Percentiles rank a stretch among this genome's conserved stretches.
Conservation (phyloP, 2,329 filamentous ascomycete genomes). For the Leptographium radiaticola region DNA sequence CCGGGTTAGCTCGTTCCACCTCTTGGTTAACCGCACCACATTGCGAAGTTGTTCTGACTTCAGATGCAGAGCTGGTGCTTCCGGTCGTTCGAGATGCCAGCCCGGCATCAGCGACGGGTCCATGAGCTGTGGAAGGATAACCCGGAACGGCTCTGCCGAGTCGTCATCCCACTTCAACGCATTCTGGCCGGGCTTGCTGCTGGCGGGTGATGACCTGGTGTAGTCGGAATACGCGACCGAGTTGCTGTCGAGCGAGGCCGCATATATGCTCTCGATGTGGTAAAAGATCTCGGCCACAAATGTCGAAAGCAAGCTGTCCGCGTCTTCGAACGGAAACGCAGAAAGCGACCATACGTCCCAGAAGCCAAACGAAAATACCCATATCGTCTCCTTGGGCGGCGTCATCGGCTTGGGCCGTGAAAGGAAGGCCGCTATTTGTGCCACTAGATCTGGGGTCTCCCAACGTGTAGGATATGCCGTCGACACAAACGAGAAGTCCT, state of each 20-base stretch:
- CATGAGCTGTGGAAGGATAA: slow-evolving; percentile 38
- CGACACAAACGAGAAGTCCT: slow-evolving; percentile 29
- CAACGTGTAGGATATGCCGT: slow-evolving; percentile 28
- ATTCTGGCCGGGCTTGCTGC: slow-evolving; percentile 7
- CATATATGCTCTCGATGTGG: slow-evolving; percentile 33
- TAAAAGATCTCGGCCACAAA: slow-evolving; percentile 27
- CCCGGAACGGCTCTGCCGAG: slow-evolving; percentile 26
- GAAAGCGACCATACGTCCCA: slow-evolving; percentile 43
- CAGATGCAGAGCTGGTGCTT: slow-evolving; percentile 30
- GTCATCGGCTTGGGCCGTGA: slow-evolving; percentile 19
- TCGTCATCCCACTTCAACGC: slow-evolving; percentile 12
- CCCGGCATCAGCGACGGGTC: slow-evolving; percentile 42
- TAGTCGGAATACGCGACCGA: slow-evolving; percentile 33
- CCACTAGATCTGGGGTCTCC: slow-evolving; percentile 26
- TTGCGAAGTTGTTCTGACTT: slow-evolving; percentile 40
- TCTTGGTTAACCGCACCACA: slow-evolving; percentile 32
- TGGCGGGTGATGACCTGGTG: neutral
- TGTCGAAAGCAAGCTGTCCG: slow-evolving; percentile 23
- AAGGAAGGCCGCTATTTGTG: slow-evolving; percentile 34
- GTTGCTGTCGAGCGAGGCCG: slow-evolving; percentile 24
- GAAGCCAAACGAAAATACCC: slow-evolving; percentile 38
- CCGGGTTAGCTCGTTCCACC: slow-evolving; percentile 36
- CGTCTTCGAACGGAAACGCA: slow-evolving; percentile 27
- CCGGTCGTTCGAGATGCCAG: slow-evolving; percentile 30
- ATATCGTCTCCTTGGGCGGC: slow-evolving; percentile 33